These are phyloP conservation scores for Fusarium neocosmosporiellum DNA, from an alignment of 2,329 filamentous ascomycete species.

Conservation along the genomic window DNA sequence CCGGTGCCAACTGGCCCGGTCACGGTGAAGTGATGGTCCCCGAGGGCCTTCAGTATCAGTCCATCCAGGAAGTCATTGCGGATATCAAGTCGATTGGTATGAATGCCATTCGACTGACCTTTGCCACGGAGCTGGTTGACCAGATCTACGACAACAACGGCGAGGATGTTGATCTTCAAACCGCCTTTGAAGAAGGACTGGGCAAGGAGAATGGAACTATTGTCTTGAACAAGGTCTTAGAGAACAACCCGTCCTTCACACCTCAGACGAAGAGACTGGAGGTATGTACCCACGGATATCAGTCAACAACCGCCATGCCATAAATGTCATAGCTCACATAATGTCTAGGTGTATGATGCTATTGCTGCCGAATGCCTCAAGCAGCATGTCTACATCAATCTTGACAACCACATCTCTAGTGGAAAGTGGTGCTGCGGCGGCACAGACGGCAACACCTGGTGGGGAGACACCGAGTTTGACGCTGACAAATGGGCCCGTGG, in stretches of 20 bases:
- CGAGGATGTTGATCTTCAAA: conserved; percentile 57
- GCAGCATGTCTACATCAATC: conserved; percentile 67
- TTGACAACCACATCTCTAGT: conserved; percentile 71
- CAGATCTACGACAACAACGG: conserved; percentile 63
- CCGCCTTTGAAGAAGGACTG: conserved; percentile 57
- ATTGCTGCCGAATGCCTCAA: conserved; percentile 66
- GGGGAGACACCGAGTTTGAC: conserved; percentile 69
- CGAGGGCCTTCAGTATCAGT: conserved; percentile 72
- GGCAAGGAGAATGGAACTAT: conserved; percentile 64
- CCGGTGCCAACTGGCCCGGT: conserved; percentile 72
- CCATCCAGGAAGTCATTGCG: conserved; percentile 63
- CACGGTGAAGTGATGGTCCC: conserved; percentile 72
- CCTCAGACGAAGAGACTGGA: conserved; percentile 65
- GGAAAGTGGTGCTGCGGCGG: conserved; percentile 68
- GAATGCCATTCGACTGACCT: conserved; percentile 72
- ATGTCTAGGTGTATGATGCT: conserved; percentile 61
- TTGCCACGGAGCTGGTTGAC: conserved; percentile 73
- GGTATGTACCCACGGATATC: conserved; percentile 39
- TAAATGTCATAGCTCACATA: not conserved
- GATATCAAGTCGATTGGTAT: conserved; percentile 70
- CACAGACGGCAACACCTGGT: conserved; percentile 69
- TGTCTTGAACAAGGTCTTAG: conserved; percentile 63
- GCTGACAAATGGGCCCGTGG: conserved; percentile 70
- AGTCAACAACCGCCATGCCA: not conserved
- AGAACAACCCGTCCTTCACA: conserved; percentile 67